Evolutionary conservation across 1,284 basidiomycete genomes (phyloP).

Genomic region (Cutaneotrichosporon cyanovorans): DNA sequence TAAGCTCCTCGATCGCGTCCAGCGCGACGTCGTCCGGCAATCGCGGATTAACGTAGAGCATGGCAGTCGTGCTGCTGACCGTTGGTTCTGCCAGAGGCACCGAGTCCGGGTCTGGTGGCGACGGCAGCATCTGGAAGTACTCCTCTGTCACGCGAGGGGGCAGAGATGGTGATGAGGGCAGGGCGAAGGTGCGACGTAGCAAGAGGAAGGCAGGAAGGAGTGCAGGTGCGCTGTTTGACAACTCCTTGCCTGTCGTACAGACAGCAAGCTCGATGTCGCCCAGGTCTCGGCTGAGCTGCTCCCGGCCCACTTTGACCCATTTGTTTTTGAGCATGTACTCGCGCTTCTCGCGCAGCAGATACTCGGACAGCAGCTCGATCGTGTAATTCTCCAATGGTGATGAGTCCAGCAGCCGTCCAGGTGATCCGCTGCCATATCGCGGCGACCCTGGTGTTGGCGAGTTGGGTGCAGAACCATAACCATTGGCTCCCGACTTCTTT

Average conservation of each 20-base stretch:
- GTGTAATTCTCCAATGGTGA: constrained; percentile 34
- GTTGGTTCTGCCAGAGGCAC: constrained; percentile 36
- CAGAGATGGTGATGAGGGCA: constrained; percentile 28
- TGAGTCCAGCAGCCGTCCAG: constrained; percentile 10
- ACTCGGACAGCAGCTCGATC: constrained; percentile 42
- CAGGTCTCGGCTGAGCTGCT: constrained; percentile 38
- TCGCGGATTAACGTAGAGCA: constrained; percentile 43
- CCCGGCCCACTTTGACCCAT: constrained; percentile 42
- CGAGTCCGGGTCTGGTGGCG: constrained; percentile 37
- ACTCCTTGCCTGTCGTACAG: constrained; percentile 22
- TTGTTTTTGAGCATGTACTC: constrained; percentile 44
- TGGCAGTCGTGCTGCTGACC: constrained; percentile 39
- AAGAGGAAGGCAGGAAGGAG: constrained; percentile 36
- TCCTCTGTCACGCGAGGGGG: constrained; percentile 25
- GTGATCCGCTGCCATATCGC: not conserved
- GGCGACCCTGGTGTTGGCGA: not conserved
- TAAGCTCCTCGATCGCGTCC: constrained; percentile 37
- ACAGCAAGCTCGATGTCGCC: constrained; percentile 41
- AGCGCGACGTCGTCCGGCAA: constrained; percentile 31
- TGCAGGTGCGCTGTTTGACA: constrained; percentile 18
- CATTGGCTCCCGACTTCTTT: not conserved
- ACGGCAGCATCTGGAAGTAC: constrained; percentile 25
- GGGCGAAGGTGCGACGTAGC: constrained; percentile 31
- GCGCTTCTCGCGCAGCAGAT: constrained; percentile 40
- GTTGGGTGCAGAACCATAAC: not conserved